phyloP scores from a whole-genome alignment of 2,329 filamentous ascomycete genomes.

The Corniculantispora saksenae region DNA sequence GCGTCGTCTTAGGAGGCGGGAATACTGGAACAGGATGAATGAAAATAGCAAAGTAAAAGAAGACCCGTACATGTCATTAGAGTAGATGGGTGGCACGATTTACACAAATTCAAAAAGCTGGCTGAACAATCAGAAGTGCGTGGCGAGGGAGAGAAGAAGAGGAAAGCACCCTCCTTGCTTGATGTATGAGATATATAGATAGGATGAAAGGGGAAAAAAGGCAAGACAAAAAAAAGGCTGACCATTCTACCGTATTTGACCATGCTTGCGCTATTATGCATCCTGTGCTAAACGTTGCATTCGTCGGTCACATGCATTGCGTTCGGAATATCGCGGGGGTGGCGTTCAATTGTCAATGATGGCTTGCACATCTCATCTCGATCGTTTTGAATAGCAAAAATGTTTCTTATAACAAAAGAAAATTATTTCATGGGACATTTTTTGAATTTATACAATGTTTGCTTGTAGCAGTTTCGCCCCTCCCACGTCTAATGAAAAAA shows the following conservation, averaged over 20 bases:
- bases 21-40: constrained; percentile 27
- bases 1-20: too few species aligned
- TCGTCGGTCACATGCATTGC: not conserved
- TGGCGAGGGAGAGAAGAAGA: not conserved
- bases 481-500: constrained; percentile 20
- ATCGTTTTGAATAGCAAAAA: not conserved
- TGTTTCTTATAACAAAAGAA: constrained; percentile 18
- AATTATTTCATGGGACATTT: constrained; percentile 17
- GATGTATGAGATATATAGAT: constrained; percentile 12
- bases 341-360: not conserved
- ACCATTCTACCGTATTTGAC: not conserved
- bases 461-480: constrained; percentile 11
- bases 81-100: constrained; percentile 9
- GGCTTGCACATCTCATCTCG: not conserved
- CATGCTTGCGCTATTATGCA: not conserved
- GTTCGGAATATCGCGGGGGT: not conserved
- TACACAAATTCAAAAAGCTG: constrained; percentile 3
- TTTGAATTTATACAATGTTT: constrained; percentile 23
- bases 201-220: not conserved
- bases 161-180: not conserved
- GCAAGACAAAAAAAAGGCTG: not conserved
- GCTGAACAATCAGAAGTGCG: not conserved
- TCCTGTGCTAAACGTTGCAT: too few species aligned
- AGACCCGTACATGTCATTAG: constrained; percentile 14
- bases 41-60: constrained; percentile 22